Conservation (phyloP, 768 basidiomycete genomes). For the Boletus pseudo-olivaceus region DNA sequence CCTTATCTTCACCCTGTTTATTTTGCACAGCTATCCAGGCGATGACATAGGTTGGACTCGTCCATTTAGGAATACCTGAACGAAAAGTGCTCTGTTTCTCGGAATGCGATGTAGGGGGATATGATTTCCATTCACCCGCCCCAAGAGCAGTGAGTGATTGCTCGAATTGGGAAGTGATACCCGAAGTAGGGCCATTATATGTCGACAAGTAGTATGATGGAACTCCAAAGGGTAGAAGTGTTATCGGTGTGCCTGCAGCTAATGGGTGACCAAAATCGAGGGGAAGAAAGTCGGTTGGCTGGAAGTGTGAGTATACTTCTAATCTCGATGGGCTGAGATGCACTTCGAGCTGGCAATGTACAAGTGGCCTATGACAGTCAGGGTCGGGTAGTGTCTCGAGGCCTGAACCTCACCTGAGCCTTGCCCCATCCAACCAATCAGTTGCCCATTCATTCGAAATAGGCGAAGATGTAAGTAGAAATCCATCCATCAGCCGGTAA, state of each 20-base stretch:
- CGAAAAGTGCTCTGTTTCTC: slow-evolving; percentile 23
- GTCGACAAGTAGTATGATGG: slow-evolving; percentile 71
- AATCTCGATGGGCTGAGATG: slow-evolving; percentile 45
- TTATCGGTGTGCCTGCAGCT: slow-evolving; percentile 61
- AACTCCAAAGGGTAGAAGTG: slow-evolving; percentile 63
- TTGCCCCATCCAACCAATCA: slow-evolving; percentile 58
- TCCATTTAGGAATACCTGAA: slow-evolving; percentile 15
- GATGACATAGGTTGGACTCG: slow-evolving; percentile 47
- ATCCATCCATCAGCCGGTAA: slow-evolving; percentile 56
- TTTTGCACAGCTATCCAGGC: slow-evolving; percentile 76
- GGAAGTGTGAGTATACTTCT: slow-evolving; percentile 63
- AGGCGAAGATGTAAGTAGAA: slow-evolving; percentile 50
- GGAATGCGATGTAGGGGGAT: slow-evolving; percentile 1
- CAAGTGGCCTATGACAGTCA: slow-evolving; percentile 46
- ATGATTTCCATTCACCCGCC: slow-evolving; percentile 46
- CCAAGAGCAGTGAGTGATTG: slow-evolving; percentile 63
- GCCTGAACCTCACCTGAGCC: slow-evolving; percentile 39
- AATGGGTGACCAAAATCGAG: slow-evolving; percentile 41
- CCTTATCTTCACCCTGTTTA: slow-evolving; percentile 78
- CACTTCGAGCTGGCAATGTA: slow-evolving; percentile 59
- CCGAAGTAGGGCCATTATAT: slow-evolving; percentile 67
- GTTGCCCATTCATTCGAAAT: slow-evolving; percentile 55
- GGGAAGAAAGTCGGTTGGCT: slow-evolving; percentile 55
- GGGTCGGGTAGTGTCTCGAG: neutral
- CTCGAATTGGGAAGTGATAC: slow-evolving; percentile 59